Evolutionary conservation across 805 yeast species (phyloP).

Genomic region (Ogataea polymorpha): DNA sequence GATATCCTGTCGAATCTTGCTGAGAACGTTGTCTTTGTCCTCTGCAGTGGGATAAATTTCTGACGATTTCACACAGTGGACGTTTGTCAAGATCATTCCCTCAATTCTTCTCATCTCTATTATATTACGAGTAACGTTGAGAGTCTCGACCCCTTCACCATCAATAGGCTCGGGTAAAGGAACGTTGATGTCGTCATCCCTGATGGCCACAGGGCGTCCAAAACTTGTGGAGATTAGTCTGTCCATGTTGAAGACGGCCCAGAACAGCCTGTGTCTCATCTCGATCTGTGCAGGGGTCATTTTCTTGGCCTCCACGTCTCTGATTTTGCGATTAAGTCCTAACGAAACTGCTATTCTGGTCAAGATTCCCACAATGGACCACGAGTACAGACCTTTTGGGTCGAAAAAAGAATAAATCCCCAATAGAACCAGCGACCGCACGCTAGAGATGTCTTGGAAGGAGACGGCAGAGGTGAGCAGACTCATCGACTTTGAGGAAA

Average conservation of each 20-base stretch:
- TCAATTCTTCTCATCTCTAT: slow-evolving; percentile 45
- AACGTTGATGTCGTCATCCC: slow-evolving; percentile 29
- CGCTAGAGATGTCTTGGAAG: slow-evolving; percentile 39
- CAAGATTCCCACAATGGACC: slow-evolving; percentile 50
- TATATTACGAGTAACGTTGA: slow-evolving; percentile 40
- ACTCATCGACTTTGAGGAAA: slow-evolving; percentile 41
- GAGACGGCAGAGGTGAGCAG: slow-evolving; percentile 37
- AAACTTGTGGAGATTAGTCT: slow-evolving; percentile 26
- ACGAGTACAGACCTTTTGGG: slow-evolving; percentile 45
- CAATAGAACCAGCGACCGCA: slow-evolving; percentile 40
- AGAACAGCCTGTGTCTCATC: slow-evolving; percentile 38
- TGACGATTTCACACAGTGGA: slow-evolving; percentile 44
- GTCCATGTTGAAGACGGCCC: slow-evolving; percentile 31
- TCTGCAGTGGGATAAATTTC: slow-evolving; percentile 30
- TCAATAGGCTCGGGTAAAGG: slow-evolving; percentile 33
- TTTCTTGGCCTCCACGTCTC: slow-evolving; percentile 27
- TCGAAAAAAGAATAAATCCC: slow-evolving; percentile 52
- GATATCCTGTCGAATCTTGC: slow-evolving; percentile 34
- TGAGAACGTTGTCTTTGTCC: slow-evolving; percentile 34
- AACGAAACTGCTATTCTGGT: slow-evolving; percentile 43
- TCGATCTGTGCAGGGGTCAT: slow-evolving; percentile 38
- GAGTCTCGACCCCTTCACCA: slow-evolving; percentile 40
- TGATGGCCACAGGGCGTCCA: slow-evolving; percentile 28
- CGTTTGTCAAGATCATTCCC: slow-evolving; percentile 42
- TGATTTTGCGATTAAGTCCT: slow-evolving; percentile 42